phyloP scores from a whole-genome alignment of 2,329 filamentous ascomycete genomes.

The Hyphodiscus sp. region DNA sequence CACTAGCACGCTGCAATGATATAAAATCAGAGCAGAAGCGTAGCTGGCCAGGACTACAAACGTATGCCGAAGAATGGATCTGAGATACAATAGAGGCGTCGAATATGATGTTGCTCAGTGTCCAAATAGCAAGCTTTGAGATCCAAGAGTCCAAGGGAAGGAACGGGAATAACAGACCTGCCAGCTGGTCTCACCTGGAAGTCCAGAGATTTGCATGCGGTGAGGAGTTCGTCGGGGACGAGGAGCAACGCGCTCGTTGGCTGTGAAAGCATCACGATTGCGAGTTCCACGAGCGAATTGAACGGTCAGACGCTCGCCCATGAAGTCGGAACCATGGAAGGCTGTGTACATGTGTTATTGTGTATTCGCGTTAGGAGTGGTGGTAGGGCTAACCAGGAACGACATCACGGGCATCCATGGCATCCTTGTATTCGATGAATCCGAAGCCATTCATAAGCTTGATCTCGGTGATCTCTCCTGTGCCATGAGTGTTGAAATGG shows the following conservation, averaged over 20 bases:
- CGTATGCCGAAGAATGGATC: constrained; percentile 18
- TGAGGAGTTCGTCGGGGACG: constrained; percentile 90
- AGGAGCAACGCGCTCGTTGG: constrained; percentile 58
- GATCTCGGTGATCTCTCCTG: constrained; percentile 96
- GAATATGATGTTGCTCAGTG: constrained; percentile 28
- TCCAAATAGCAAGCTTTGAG: constrained; percentile 31
- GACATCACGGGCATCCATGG: constrained; percentile 96
- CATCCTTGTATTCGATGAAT: constrained; percentile 99
- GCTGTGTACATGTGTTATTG: constrained; percentile 26
- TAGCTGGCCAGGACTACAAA: constrained; percentile 27
- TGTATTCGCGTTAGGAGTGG: constrained; percentile 13
- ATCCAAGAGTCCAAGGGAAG: constrained; percentile 39
- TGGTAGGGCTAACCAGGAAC: constrained; percentile 70
- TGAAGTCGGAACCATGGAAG: constrained; percentile 93
- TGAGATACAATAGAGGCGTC: constrained; percentile 27
- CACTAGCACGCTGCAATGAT: constrained; percentile 28
- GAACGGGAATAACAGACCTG: constrained; percentile 85
- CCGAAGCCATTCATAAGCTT: constrained; percentile 99
- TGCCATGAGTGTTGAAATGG: constrained; percentile 93
- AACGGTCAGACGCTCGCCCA: constrained; percentile 94
- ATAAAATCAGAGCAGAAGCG: constrained; percentile 23
- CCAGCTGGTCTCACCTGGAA: constrained; percentile 98
- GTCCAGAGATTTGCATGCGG: constrained; percentile 95
- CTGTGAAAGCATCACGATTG: constrained; percentile 56
- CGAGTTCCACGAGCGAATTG: constrained; percentile 92